A percentile compares a stretch with the other conserved stretches of the same genome.
Evolutionary conservation across 257 asterid genomes (phyloP).

Genomic region (Fraxinus excelsior): DNA sequence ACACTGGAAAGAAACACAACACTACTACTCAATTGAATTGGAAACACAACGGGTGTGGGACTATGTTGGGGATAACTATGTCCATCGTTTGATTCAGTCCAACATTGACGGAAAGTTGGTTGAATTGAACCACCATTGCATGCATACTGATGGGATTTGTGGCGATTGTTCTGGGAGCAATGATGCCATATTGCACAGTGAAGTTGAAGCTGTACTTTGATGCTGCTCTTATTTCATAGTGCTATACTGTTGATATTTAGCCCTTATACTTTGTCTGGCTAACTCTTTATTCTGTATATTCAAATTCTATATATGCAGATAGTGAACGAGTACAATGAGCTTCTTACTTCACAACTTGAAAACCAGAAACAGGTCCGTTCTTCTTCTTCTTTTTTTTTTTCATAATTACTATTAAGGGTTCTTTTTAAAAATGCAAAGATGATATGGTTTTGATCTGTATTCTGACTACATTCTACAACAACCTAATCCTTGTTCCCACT

Average conservation of each 20-base stretch:
- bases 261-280: slow-evolving; percentile 8
- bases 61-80: slow-evolving; percentile 92
- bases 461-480: neutral
- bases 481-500: neutral
- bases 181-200: slow-evolving; percentile 58
- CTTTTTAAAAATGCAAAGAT: neutral
- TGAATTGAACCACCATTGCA: slow-evolving; percentile 75
- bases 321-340: slow-evolving; percentile 87
- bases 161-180: slow-evolving; percentile 50
- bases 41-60: slow-evolving; percentile 99
- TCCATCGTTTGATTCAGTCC: slow-evolving; percentile 91
- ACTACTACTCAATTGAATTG: slow-evolving; percentile 95
- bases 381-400: slow-evolving; percentile 37
- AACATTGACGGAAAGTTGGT: slow-evolving; percentile 95
- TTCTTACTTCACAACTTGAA: slow-evolving; percentile 85
- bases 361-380: slow-evolving; percentile 77
- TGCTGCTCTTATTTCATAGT: slow-evolving; percentile 13
- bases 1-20: slow-evolving; percentile 97
- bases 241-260: slow-evolving; percentile 18
- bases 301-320: slow-evolving; percentile 54
- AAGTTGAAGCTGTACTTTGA: slow-evolving; percentile 74
- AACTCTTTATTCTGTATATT: slow-evolving; percentile 26
- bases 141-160: slow-evolving; percentile 44
- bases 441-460: neutral
- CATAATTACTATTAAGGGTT: neutral